Evolutionary conservation across 352 stramenopile species (phyloP).

Genomic region (Globisporangium carolinianum): DNA sequence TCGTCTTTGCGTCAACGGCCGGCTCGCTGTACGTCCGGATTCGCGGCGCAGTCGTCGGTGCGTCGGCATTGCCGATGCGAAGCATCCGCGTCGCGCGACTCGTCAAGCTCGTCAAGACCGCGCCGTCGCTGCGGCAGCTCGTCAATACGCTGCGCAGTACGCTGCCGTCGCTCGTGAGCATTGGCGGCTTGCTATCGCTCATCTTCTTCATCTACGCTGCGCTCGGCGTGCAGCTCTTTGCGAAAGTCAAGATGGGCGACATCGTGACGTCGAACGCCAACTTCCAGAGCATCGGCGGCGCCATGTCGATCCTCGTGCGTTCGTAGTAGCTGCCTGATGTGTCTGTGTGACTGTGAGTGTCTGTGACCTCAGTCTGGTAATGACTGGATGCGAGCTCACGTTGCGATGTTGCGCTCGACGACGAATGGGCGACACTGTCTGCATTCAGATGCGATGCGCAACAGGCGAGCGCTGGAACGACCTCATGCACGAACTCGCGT

Average conservation of each 20-base stretch:
- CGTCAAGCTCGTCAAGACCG: slow-evolving; percentile 61
- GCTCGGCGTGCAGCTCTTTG: slow-evolving; percentile 82
- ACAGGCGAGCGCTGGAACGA: slow-evolving; percentile 87
- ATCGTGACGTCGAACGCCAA: slow-evolving; percentile 69
- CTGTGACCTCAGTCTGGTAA: neutral
- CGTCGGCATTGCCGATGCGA: slow-evolving; percentile 57
- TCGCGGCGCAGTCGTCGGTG: slow-evolving; percentile 18
- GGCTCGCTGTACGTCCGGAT: slow-evolving; percentile 42
- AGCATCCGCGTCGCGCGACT: slow-evolving; percentile 76
- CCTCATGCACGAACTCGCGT: slow-evolving; percentile 73
- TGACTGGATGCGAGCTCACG: neutral
- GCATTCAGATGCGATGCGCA: slow-evolving; percentile 57
- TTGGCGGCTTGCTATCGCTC: slow-evolving; percentile 71
- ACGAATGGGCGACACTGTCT: neutral
- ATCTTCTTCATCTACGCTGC: slow-evolving; percentile 88
- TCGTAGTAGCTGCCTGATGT: no score
- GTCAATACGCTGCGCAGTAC: slow-evolving; percentile 80
- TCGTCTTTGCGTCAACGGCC: slow-evolving; percentile 39
- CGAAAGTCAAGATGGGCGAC: slow-evolving; percentile 45
- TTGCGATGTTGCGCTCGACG: no score
- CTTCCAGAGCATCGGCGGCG: slow-evolving; percentile 70
- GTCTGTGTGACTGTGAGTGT: neutral
- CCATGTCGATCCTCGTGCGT: slow-evolving; percentile 69
- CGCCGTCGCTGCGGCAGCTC: slow-evolving; percentile 61
- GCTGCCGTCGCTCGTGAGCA: slow-evolving; percentile 71